Base-by-base conservation (phyloP, 352 stramenopile species). In the Lagenidium giganteum region DNA sequence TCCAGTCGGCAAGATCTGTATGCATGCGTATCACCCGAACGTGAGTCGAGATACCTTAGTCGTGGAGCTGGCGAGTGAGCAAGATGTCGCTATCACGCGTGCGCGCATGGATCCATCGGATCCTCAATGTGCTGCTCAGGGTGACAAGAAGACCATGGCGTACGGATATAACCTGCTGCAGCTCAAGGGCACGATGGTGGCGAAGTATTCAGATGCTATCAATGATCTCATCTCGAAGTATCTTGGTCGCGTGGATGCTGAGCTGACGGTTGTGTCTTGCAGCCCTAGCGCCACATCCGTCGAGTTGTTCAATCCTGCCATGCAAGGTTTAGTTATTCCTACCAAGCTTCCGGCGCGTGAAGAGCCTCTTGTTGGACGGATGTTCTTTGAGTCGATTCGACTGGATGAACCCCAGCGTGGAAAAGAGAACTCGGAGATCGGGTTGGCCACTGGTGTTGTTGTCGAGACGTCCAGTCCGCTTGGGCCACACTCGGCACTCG, bases 201-300 rank as follows among this genome's bases (percentile, higher is more conserved):
- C 60, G 3, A 69, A 42, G 1, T 78, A 88, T 38, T 55, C 60
- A n/a, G 55, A 61, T n/a, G 69, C 75, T 1, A 85, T 91, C 52
- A 88, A 71, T 35, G 61, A 46, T 21, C 53, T 91, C n/a, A 87
- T 91, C 42, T 76, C 75, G 20, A 83, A 87, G 32, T 91, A 86
- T 36, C 46, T 91, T 2, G 85, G 79, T 50, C 70, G 80, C 26
- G 50, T 56, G 7, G 64, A 70, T 4, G 68, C 79, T 2, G 47
- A 61, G 1, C 58, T 91, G 29, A 78, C 60, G 0, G 79, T 88
- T 4, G 63, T 78, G n/a, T 70, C 75, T 20, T 91, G 79, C 38
- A 51, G 61, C 2, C 55, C 70, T 17, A 61, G 71, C 25, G 79
- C 79, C 4, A 85, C 79, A 5, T 78, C 52, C 14, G 66, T 91